Base-by-base conservation (phyloP, 805 yeast genomes). In the Nakazawaea ambrosiae region DNA sequence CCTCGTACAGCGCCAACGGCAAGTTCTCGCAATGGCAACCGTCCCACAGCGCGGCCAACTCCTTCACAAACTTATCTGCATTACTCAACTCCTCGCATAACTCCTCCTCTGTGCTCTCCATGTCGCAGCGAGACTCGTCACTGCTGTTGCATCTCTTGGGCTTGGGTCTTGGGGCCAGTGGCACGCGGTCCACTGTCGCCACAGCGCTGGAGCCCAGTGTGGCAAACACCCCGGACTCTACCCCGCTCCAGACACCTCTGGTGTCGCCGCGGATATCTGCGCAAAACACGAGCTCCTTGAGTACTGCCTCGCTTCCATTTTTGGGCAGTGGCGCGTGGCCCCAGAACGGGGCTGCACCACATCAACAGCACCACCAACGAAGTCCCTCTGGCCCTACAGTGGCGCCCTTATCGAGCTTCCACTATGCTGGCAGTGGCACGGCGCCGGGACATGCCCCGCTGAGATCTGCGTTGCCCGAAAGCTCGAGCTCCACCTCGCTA, bases 161-260 rank as follows among this genome's bases (percentile, higher is more conserved):
- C 1, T 46, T 53, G 23, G 40, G 34, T 1, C 10, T 22, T 7
- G 7, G 10, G 10, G 10, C 24, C 10, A 22, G 10, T 10, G 10
- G 10, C 24, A 22, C 10, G 24, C n/a, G n/a, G n/a, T n/a, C n/a
- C n/a, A n/a, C n/a, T n/a, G n/a, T n/a, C n/a, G n/a, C n/a, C n/a
- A n/a, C n/a, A n/a, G n/a, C n/a, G n/a, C n/a, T n/a, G n/a, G n/a
- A n/a, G n/a, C n/a, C n/a, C n/a, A 22, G 10, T 10, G 12, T 20
- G 35, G 23, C 12, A 18, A 51, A 46, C 26, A 53, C 60, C 3
- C 57, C 61, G 10, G 60, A 53, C 28, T 46, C 48, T 2, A 59
- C 63, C 1, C 64, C 64, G 9, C 43, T 57, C 27, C 62, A 55
- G 33, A 57, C 63, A 1, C 63, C 70, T 14, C 53, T 60, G 28